Conservation (phyloP, 2,329 filamentous ascomycete species). For the Hypoxylon rubiginosum region DNA sequence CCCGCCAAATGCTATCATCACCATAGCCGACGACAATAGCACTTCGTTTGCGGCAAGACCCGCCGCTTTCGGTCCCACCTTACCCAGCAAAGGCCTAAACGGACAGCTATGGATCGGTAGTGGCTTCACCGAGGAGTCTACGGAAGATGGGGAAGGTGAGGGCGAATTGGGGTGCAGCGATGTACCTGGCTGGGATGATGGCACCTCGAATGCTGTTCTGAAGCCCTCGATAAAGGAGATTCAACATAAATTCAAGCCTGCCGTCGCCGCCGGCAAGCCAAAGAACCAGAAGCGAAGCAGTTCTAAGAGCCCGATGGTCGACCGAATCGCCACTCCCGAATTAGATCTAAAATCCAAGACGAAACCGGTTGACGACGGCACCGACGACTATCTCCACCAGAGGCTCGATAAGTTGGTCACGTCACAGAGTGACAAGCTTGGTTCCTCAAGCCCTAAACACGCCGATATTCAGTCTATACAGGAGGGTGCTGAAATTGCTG, state of each 20-base stretch:
- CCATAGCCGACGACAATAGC: slow-evolving; percentile 96
- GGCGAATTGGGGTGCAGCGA: slow-evolving; percentile 96
- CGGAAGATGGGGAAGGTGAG: slow-evolving; percentile 74
- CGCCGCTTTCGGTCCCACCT: slow-evolving; percentile 88
- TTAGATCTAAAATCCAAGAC: slow-evolving; percentile 50
- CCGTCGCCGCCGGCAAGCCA: slow-evolving; percentile 48
- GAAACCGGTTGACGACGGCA: slow-evolving; percentile 74
- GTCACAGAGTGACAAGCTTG: slow-evolving; percentile 53
- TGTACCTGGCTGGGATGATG: slow-evolving; percentile 86
- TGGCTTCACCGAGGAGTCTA: slow-evolving; percentile 85
- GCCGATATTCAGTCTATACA: slow-evolving; percentile 93
- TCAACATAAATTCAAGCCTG: slow-evolving; percentile 49
- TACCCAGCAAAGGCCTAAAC: slow-evolving; percentile 83
- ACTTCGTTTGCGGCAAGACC: slow-evolving; percentile 95
- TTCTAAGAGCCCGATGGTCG: slow-evolving; percentile 50
- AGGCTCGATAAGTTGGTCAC: slow-evolving; percentile 51
- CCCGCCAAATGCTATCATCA: slow-evolving; percentile 94
- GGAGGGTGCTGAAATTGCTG: slow-evolving; percentile 90
- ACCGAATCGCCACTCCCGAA: slow-evolving; percentile 45
- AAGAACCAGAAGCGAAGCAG: slow-evolving; percentile 56
- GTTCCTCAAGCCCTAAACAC: slow-evolving; percentile 65
- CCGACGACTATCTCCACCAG: slow-evolving; percentile 85
- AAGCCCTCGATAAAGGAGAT: slow-evolving; percentile 57
- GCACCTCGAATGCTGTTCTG: slow-evolving; percentile 61
- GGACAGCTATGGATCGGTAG: slow-evolving; percentile 94